phyloP scores from a whole-genome alignment of 2,329 filamentous ascomycete genomes.

The Aspergillus phoenicis region DNA sequence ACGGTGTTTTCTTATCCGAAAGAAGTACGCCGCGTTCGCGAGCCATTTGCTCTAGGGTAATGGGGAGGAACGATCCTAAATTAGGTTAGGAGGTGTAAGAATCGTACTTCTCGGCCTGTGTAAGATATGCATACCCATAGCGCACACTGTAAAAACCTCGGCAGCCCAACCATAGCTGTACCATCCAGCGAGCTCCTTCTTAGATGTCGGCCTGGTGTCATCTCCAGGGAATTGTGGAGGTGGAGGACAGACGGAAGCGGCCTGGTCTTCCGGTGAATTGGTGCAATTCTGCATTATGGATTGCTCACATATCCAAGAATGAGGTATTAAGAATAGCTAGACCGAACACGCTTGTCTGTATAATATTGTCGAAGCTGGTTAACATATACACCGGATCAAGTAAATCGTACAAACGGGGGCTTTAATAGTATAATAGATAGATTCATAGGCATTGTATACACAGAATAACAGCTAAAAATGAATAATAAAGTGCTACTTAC shows the following conservation, averaged over 20 bases:
- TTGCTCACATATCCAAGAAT: constrained; percentile 17
- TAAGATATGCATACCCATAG: constrained; percentile 57
- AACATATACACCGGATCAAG: neutral
- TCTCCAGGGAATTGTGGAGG: constrained; percentile 72
- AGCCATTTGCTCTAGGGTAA: constrained; percentile 89
- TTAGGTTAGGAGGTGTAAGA: constrained; percentile 13
- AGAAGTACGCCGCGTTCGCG: constrained; percentile 87
- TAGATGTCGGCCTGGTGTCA: constrained; percentile 84
- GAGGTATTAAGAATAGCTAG: neutral
- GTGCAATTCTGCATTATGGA: constrained; percentile 36
- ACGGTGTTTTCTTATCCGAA: constrained; percentile 74
- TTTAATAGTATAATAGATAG: neutral
- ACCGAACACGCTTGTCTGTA: neutral
- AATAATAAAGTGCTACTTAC: neutral
- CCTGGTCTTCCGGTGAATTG: constrained; percentile 37
- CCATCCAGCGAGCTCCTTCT: constrained; percentile 87
- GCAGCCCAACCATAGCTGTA: constrained; percentile 96
- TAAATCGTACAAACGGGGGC: neutral
- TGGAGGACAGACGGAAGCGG: constrained; percentile 29
- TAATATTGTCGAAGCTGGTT: neutral
- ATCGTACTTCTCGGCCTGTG: neutral
- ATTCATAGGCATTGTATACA: neutral
- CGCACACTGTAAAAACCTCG: constrained; percentile 94
- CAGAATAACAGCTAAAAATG: neutral
- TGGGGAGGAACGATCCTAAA: constrained; percentile 88